Evolutionary conservation across 495 filamentous ascomycete genomes (phyloP).

Genomic region (Aspergillus haitiensis): DNA sequence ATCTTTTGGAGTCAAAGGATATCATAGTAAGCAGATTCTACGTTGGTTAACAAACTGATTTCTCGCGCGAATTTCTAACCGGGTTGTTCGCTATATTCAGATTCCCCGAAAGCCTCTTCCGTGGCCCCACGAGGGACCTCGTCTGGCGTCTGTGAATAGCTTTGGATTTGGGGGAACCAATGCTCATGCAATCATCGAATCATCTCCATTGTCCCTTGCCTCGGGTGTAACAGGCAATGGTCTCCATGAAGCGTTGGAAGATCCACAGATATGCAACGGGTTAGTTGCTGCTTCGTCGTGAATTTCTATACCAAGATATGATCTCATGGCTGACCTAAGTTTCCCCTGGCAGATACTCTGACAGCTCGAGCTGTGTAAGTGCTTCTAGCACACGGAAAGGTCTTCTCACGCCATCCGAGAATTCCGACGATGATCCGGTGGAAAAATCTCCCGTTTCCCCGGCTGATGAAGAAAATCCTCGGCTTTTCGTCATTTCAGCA

Average conservation of each 20-base stretch:
- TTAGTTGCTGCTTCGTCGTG: neutral
- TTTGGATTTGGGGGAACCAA: conserved; percentile 68
- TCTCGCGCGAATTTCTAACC: too few relatives aligned
- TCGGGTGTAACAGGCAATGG: neutral
- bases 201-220: neutral
- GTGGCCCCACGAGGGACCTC: conserved; percentile 29
- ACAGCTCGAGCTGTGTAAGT: neutral
- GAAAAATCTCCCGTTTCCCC: neutral
- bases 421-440: neutral
- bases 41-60: too few relatives aligned
- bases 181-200: conserved; percentile 51
- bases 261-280: neutral
- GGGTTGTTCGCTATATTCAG: neutral
- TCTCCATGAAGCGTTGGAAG: neutral
- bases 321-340: neutral
- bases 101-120: conserved; percentile 27
- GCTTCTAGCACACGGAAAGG: neutral
- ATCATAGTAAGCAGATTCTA: conserved; percentile 9
- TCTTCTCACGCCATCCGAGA: neutral
- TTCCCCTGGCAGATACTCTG: neutral
- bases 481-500: conserved; percentile 5
- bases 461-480: neutral
- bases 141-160: conserved; percentile 57
- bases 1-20: conserved; percentile 10
- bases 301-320: too few relatives aligned